These are phyloP conservation scores for Neurospora discreta DNA, from an alignment of 495 filamentous ascomycete species.

Conservation along the genomic window DNA sequence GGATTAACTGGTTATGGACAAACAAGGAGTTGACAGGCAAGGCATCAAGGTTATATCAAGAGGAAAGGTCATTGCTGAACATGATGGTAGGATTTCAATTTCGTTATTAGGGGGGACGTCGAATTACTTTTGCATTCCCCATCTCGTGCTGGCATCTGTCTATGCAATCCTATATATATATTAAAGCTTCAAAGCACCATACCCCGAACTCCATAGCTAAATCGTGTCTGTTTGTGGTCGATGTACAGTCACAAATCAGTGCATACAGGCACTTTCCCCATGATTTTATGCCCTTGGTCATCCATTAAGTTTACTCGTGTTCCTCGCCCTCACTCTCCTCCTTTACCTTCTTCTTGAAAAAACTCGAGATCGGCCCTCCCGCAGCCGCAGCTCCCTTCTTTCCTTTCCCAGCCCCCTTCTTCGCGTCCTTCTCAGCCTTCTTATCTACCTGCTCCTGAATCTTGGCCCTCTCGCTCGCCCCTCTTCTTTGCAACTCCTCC, in stretches of 20 bases:
- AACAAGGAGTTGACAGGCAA: background rate
- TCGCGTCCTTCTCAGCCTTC: constrained; percentile 38
- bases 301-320: background rate
- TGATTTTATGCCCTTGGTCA: background rate
- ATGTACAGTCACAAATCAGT: background rate
- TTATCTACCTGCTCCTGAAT: constrained; percentile 64
- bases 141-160: background rate
- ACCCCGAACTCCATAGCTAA: background rate
- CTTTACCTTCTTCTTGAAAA: constrained; percentile 23
- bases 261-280: background rate
- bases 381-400: background rate
- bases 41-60: background rate
- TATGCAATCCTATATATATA: background rate
- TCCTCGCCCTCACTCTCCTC: constrained; percentile 26
- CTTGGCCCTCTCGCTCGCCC: constrained; percentile 56
- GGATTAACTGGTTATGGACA: background rate
- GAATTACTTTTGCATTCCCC: background rate
- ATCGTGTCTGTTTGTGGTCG: background rate
- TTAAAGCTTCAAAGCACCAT: background rate
- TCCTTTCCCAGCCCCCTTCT: constrained; percentile 30
- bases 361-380: background rate
- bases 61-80: background rate
- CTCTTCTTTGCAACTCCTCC: constrained; percentile 55
- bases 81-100: background rate
- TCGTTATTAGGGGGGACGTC: background rate